These are phyloP conservation scores for Ophiostoma montium DNA, from an alignment of 2,329 filamentous ascomycete genomes.

Conservation along the genomic window DNA sequence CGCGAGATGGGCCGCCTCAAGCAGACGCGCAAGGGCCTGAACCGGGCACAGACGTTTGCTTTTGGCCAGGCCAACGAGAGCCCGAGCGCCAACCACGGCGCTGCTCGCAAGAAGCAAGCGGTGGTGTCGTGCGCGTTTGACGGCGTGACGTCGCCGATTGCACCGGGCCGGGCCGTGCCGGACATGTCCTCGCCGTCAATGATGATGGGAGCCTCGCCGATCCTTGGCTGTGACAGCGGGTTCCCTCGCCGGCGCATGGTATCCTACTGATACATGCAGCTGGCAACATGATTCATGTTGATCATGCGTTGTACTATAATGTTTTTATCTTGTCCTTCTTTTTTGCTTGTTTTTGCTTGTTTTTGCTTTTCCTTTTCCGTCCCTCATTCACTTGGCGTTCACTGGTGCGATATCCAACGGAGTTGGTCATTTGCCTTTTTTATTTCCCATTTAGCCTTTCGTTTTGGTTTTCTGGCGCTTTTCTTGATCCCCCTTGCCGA, in stretches of 20 bases:
- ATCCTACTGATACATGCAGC: slow-evolving; percentile 36
- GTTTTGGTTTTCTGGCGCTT: neutral
- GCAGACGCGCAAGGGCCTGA: slow-evolving; percentile 67
- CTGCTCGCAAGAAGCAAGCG: neutral
- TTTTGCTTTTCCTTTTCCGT: neutral
- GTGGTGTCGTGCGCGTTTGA: slow-evolving; percentile 20
- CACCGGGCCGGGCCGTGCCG: slow-evolving; percentile 25
- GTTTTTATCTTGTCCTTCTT: neutral
- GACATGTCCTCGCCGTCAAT: slow-evolving; percentile 26
- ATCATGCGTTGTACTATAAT: slow-evolving; percentile 3
- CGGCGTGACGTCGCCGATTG: slow-evolving; percentile 40
- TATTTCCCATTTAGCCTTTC: slow-evolving; percentile 4
- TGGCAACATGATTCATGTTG: neutral
- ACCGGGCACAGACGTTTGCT: slow-evolving; percentile 84
- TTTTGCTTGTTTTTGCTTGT: neutral
- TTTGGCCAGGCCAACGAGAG: slow-evolving; percentile 57
- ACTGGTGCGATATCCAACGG: neutral
- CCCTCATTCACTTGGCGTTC: neutral
- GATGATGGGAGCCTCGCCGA: slow-evolving; percentile 27
- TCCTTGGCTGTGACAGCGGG: slow-evolving; percentile 35
- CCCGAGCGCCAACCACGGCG: neutral
- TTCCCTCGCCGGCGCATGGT: slow-evolving; percentile 44
- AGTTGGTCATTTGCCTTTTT: neutral
- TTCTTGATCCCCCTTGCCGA: neutral
- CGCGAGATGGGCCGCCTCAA: slow-evolving; percentile 88